phyloP scores from a whole-genome alignment of 805 yeast genomes.

The Metschnikowia dekortorum region DNA sequence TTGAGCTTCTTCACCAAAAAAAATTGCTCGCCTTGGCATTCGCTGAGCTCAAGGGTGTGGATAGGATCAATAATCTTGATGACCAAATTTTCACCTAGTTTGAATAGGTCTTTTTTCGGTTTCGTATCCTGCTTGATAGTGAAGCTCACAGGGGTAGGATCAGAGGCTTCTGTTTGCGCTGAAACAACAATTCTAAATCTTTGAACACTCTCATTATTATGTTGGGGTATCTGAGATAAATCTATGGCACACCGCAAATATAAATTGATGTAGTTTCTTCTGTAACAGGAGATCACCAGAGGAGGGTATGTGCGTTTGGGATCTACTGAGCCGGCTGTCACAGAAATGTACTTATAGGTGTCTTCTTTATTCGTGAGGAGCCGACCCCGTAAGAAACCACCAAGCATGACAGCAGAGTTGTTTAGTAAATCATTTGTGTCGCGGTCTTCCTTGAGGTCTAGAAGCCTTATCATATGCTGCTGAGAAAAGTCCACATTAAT shows the following conservation, averaged over 20 bases:
- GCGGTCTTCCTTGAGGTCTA: conserved; percentile 8
- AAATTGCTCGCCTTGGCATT: conserved; percentile 20
- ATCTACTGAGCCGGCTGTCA: conserved; percentile 11
- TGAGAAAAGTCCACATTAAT: conserved; percentile 14
- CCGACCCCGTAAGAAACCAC: conserved; percentile 41
- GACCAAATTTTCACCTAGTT: conserved; percentile 4
- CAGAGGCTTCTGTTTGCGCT: conserved; percentile 33
- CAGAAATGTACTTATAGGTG: conserved; percentile 28
- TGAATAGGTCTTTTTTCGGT: conserved; percentile 10
- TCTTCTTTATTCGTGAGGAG: conserved; percentile 39
- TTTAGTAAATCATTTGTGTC: background rate
- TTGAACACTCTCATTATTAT: conserved; percentile 5
- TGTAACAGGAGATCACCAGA: conserved; percentile 41
- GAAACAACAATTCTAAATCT: conserved; percentile 35
- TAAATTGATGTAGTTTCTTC: conserved; percentile 39
- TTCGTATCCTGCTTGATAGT: conserved; percentile 18
- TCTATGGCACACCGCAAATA: conserved; percentile 6
- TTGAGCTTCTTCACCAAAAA: conserved; percentile 40
- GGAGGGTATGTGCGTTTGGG: conserved; percentile 20
- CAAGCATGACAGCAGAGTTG: conserved; percentile 1
- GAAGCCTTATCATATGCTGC: conserved; percentile 9
- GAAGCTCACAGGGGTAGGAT: conserved; percentile 12
- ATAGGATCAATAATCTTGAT: conserved; percentile 8
- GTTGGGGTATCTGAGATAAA: background rate
- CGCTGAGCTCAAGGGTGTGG: conserved; percentile 7